A percentile compares a stretch with the other conserved stretches of the same genome.
Conservation (phyloP, 192 early-diverging fungal species). For the Lunasporangiospora selenospora region DNA sequence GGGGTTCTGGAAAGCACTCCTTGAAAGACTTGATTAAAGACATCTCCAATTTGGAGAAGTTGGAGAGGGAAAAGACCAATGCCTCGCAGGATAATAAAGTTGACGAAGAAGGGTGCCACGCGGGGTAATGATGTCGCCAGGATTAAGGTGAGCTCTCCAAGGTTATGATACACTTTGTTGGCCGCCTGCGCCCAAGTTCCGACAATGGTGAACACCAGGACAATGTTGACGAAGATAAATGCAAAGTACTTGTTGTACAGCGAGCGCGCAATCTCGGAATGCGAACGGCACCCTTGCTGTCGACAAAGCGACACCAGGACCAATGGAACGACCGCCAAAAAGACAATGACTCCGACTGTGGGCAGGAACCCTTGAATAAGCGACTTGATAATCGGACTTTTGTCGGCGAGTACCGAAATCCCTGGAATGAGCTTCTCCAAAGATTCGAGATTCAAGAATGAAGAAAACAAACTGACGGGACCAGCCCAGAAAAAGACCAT, state of each 20-base stretch:
- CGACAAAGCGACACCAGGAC: constrained; percentile 57
- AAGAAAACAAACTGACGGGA: constrained; percentile 70
- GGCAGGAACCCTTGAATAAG: constrained; percentile 75
- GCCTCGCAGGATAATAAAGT: constrained; percentile 77
- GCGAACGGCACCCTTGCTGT: constrained; percentile 31
- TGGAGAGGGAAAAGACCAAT: constrained; percentile 74
- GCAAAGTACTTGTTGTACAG: constrained; percentile 68
- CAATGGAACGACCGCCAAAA: constrained; percentile 72
- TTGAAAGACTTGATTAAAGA: constrained; percentile 61
- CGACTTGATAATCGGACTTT: constrained; percentile 60
- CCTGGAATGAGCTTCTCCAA: constrained; percentile 66
- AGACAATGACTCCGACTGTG: constrained; percentile 74
- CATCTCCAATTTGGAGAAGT: constrained; percentile 69
- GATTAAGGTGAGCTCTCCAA: constrained; percentile 64
- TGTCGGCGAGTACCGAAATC: constrained; percentile 54
- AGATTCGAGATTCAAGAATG: constrained; percentile 67
- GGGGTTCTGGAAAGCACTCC: constrained; percentile 76
- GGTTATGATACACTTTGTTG: constrained; percentile 69
- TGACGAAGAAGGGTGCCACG: constrained; percentile 82
- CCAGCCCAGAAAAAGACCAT: constrained; percentile 80
- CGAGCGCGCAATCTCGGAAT: constrained; percentile 38
- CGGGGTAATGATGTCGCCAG: constrained; percentile 72
- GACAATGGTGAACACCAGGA: constrained; percentile 77
- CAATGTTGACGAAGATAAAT: constrained; percentile 77
- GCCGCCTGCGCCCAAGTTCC: constrained; percentile 71